Conservation (phyloP, 495 filamentous ascomycete genomes). For the Parathielavia hyrcaniae region DNA sequence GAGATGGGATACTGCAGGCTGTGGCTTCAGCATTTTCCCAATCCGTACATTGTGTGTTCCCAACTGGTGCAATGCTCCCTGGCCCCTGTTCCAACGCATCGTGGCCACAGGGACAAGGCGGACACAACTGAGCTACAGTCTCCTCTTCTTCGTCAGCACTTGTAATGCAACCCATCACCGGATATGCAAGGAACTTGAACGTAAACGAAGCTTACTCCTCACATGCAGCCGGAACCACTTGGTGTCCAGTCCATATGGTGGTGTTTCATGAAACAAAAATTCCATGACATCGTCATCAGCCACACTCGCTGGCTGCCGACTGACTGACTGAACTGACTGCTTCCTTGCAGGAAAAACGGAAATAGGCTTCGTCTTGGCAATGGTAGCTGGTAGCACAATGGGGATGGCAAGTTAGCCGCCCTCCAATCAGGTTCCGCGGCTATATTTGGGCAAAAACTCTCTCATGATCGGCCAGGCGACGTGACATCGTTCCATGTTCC, state of each 20-base stretch:
- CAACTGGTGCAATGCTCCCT: no score
- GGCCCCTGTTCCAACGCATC: not conserved
- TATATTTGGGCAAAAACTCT: slow-evolving; percentile 18
- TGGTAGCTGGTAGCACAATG: not conserved
- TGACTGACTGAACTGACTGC: no score
- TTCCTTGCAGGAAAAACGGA: slow-evolving; percentile 4
- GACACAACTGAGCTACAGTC: no score
- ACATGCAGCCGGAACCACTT: not conserved
- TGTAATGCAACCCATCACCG: not conserved
- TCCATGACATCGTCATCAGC: slow-evolving; percentile 2
- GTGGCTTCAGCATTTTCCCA: not conserved
- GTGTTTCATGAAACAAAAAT: slow-evolving; percentile 12
- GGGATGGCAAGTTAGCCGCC: slow-evolving; percentile 6
- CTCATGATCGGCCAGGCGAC: not conserved
- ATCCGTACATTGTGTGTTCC: no score
- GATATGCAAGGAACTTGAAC: not conserved
- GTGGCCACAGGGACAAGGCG: no score
- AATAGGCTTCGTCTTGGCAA: not conserved
- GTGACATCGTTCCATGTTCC: not conserved
- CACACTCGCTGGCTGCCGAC: not conserved
- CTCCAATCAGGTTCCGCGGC: slow-evolving; percentile 10
- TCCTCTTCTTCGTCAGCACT: not conserved
- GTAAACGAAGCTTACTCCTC: not conserved
- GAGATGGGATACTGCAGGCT: not conserved
- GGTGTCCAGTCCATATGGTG: not conserved